Percentiles rank a stretch among this genome's conserved stretches.
phyloP scores from a whole-genome alignment of 306 rosid genomes.

The Dalbergia cochinchinensis region DNA sequence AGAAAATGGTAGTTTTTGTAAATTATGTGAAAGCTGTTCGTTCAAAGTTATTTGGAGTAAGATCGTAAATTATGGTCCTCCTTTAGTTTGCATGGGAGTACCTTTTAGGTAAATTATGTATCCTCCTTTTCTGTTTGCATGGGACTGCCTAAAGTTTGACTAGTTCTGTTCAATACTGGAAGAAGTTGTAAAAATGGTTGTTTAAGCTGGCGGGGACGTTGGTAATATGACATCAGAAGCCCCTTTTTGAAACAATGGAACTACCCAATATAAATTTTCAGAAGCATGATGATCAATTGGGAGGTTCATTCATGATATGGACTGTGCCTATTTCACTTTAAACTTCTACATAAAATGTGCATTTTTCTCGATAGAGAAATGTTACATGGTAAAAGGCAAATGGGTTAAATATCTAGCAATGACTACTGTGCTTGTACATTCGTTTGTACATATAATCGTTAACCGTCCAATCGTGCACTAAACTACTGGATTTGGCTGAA shows the following conservation, averaged over 20 bases:
- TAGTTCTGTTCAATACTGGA: background rate
- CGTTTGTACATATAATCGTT: no score
- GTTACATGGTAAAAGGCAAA: no score
- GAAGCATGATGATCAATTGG: background rate
- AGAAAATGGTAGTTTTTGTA: conserved; percentile 43
- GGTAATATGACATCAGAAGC: no score
- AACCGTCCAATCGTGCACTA: background rate
- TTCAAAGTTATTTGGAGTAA: background rate
- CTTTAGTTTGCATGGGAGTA: background rate
- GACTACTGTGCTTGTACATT: no score
- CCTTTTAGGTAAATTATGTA: conserved; percentile 44
- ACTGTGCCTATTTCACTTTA: no score
- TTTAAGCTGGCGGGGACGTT: no score
- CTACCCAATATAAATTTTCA: no score
- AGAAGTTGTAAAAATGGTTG: no score
- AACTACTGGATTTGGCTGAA: conserved; percentile 20
- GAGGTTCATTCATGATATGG: no score
- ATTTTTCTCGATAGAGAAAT: background rate
- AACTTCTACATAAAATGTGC: no score
- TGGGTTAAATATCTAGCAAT: background rate
- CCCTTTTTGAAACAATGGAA: background rate
- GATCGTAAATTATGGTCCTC: background rate
- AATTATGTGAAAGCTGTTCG: conserved; percentile 37
- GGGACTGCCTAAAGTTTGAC: conserved; percentile 5
- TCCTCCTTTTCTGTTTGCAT: conserved; percentile 17